Conservation (phyloP, 306 rosid genomes). For the Adenanthera pavonina region DNA sequence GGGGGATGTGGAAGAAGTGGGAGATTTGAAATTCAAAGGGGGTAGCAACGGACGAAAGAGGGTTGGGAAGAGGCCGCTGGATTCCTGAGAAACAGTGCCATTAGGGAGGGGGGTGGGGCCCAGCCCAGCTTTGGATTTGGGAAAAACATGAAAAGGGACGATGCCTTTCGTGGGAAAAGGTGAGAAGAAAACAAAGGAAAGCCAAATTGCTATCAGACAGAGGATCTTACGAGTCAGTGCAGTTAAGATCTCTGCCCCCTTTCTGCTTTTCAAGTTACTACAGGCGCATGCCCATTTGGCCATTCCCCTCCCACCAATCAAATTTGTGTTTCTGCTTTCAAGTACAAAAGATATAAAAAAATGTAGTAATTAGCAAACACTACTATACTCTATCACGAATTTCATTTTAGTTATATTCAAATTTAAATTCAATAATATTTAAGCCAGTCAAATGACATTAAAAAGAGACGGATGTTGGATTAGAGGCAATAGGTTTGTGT, state of each 20-base stretch:
- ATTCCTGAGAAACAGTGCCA: background rate
- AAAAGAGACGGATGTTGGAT: background rate
- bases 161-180: conserved; percentile 44
- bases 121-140: conserved; percentile 25
- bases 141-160: conserved; percentile 44
- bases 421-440: background rate
- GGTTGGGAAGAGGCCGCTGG: conserved; percentile 35
- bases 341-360: too few relatives aligned
- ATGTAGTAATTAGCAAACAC: too few relatives aligned
- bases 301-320: background rate
- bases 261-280: conserved; percentile 6
- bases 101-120: conserved; percentile 8
- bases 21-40: conserved; percentile 55
- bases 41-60: conserved; percentile 33
- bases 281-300: conserved; percentile 11
- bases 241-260: conserved; percentile 30
- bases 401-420: background rate
- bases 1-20: conserved; percentile 6
- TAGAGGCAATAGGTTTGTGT: background rate
- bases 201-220: conserved; percentile 48
- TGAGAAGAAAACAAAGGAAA: background rate
- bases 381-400: too few relatives aligned
- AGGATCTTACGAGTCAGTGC: conserved; percentile 41
- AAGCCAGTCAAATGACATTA: background rate
- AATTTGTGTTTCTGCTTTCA: background rate